Evolutionary conservation across 2,329 filamentous ascomycete genomes (phyloP), one percentile per base, ranked within the genome.

Genomic region (Xylariaceae sp.): DNA sequence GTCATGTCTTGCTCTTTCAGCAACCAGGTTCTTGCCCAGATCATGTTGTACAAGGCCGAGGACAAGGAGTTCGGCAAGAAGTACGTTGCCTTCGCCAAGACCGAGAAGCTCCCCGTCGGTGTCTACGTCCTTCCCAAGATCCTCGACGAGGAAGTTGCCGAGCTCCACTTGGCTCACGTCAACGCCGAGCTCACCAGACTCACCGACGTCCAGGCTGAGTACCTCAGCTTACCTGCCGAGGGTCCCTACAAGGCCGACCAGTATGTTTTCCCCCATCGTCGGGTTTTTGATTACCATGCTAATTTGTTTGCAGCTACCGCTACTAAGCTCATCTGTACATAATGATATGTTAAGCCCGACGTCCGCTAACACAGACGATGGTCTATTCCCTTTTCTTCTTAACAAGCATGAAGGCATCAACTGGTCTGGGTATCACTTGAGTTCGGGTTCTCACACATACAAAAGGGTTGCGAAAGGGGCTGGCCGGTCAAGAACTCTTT

Each of bases 1-100:
- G 93, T 98, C 80, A 97, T 98, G 93, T 96, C 91, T 64, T 98
- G 93, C 86, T 97, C 92, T 56, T 98, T 98, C 86, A 95, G 91
- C 82, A 98, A 98, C 86, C 93, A 98, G 82, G 93, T 97, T 64
- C 88, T 98, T 70, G 93, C 93, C 60, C 93, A 98, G 80, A 97
- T 98, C 77, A 86, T 95, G 79, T 79, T 98, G 66, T 98, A 75
- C 87, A 97, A 97, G 86, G 85, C 83, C 64, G 79, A 85, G 64
- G 91, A 97, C 69, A 81, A 80, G 68, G 85, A 77, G 47, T 98
- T 95, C 71, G 82, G 85, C 73, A 77, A 88, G 75, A 96, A 96
- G 82, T 95, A 96, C 77, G 75, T 91, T 63, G 93, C 96, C 76
- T 98, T 95, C 70, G 89, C 87, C 75, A 88, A 91, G 80, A 82